Evolutionary conservation across 1,284 basidiomycete species (phyloP).

Genomic region (Malassezia obtusa): DNA sequence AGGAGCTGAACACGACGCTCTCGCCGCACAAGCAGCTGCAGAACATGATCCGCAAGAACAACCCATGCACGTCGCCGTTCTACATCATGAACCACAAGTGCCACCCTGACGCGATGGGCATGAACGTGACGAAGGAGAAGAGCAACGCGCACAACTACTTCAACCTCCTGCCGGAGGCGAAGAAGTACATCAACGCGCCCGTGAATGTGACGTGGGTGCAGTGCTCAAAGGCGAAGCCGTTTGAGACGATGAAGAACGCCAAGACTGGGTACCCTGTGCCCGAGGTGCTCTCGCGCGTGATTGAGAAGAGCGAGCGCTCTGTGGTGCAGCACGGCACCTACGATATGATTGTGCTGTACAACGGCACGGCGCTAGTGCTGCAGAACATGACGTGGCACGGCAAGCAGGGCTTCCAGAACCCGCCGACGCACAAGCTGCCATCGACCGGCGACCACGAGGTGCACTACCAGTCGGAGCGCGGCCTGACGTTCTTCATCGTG

Average conservation of each 20-base stretch:
- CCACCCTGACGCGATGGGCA: constrained; percentile 18
- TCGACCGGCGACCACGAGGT: constrained; percentile 17
- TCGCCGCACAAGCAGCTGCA: constrained; percentile 5
- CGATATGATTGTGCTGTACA: constrained; percentile 30
- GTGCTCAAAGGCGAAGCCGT: constrained; percentile 22
- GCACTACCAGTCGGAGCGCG: constrained; percentile 29
- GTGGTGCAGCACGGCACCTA: constrained; percentile 31
- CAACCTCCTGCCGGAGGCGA: constrained; percentile 29
- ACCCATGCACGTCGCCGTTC: constrained; percentile 25
- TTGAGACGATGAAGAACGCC: constrained; percentile 14
- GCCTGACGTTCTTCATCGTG: constrained; percentile 23
- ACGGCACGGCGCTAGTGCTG: constrained; percentile 29
- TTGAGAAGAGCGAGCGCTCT: constrained; percentile 27
- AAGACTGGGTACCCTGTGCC: constrained; percentile 20
- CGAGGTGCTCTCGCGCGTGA: constrained; percentile 24
- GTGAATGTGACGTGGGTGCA: constrained; percentile 21
- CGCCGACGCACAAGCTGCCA: constrained; percentile 19
- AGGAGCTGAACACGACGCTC: constrained; percentile 10
- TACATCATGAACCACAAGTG: constrained; percentile 12
- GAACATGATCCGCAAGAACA: constrained; percentile 10
- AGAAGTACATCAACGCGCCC: constrained; percentile 33
- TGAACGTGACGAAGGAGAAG: neutral
- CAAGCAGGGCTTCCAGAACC: constrained; percentile 37
- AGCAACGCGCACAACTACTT: constrained; percentile 17
- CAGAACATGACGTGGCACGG: constrained; percentile 45